Evolutionary conservation across 306 rosid species (phyloP).

Genomic region (Prunus campanulata): DNA sequence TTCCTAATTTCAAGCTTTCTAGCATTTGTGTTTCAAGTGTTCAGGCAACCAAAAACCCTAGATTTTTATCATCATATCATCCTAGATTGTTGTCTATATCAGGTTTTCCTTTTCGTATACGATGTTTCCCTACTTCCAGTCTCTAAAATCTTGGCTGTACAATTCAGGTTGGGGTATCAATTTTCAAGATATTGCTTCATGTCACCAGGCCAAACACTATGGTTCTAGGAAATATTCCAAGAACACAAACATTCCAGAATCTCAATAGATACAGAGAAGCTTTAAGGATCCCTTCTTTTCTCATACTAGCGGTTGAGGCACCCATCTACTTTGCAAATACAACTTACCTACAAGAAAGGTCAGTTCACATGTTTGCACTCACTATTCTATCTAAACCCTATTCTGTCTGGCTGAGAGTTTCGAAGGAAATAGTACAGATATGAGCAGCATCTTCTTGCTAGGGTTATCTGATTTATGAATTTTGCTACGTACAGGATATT

Average conservation of each 20-base stretch:
- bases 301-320: conserved; percentile 85
- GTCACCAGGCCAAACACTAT: conserved; percentile 88
- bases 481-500: conserved; percentile 52
- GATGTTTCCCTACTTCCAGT: background rate
- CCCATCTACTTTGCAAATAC: conserved; percentile 96
- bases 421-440: too few species aligned
- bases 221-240: conserved; percentile 78
- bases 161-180: conserved; percentile 81
- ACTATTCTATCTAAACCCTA: too few species aligned
- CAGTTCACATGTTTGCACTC: conserved; percentile 12
- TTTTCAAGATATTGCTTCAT: conserved; percentile 90
- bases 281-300: conserved; percentile 70
- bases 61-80: background rate
- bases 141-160: conserved; percentile 6
- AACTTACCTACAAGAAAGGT: conserved; percentile 96
- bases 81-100: background rate
- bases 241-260: conserved; percentile 79
- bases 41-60: too few species aligned
- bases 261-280: conserved; percentile 73
- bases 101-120: background rate
- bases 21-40: too few species aligned
- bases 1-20: background rate
- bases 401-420: too few species aligned
- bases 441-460: conserved; percentile 16
- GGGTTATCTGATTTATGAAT: conserved; percentile 23